phyloP scores from a whole-genome alignment of 441 rosid genomes.

The Adansonia gregorii region DNA sequence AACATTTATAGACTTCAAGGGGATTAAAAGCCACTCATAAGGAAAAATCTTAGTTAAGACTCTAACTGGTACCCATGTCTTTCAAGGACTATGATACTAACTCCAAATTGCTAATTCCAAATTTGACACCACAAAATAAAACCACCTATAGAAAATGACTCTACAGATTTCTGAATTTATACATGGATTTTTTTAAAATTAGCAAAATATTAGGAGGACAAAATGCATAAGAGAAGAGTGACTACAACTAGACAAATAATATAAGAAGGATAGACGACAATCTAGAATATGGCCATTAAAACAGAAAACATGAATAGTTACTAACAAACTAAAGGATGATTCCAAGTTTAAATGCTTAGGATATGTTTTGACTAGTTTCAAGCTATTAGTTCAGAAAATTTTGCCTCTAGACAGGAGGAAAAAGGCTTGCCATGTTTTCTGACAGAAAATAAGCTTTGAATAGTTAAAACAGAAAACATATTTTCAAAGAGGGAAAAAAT shows the following conservation, averaged over 20 bases:
- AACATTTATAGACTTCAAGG: constrained; percentile 7
- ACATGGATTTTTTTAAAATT: not conserved
- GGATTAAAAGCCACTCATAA: constrained; percentile 9
- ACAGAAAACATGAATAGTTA: not conserved
- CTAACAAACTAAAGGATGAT: constrained; percentile 8
- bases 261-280: constrained; percentile 1
- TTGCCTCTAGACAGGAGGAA: not conserved
- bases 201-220: not conserved
- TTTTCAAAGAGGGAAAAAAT: not conserved
- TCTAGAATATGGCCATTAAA: not conserved
- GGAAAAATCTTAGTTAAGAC: constrained; percentile 1
- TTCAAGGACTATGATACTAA: not conserved
- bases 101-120: constrained; percentile 6
- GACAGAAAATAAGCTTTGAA: constrained; percentile 8
- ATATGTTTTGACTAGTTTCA: not conserved
- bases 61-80: not conserved
- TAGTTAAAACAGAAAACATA: constrained; percentile 6
- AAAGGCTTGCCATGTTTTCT: constrained; percentile 14
- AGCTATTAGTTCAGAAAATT: not conserved
- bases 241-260: constrained; percentile 9
- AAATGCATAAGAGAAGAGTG: not conserved
- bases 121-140: constrained; percentile 6
- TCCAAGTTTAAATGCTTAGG: not conserved
- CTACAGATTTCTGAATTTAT: not conserved
- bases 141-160: not conserved